Percentiles rank a stretch among this genome's conserved stretches.
Evolutionary conservation across 1,284 basidiomycete species (phyloP).

Genomic region (Ceratobasidium papillatum): DNA sequence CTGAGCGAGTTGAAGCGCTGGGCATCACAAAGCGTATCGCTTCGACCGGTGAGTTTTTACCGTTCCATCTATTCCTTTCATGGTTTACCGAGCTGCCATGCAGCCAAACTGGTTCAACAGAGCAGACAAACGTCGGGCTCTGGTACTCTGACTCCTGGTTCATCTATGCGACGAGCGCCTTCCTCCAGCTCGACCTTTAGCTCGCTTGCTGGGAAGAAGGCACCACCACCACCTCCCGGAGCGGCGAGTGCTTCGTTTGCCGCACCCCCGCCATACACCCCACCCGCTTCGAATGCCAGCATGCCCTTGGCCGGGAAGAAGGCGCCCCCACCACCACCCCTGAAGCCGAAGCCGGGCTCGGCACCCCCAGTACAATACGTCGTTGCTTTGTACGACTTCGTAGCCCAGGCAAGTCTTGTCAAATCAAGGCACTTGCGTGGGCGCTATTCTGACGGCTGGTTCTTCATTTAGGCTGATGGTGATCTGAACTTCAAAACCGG

Average conservation of each 20-base stretch:
- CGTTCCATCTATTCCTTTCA: not conserved
- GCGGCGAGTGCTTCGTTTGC: conserved; percentile 54
- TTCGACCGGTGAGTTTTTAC: conserved; percentile 73
- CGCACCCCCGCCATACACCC: conserved; percentile 63
- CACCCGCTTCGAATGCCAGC: conserved; percentile 57
- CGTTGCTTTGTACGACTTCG: conserved; percentile 95
- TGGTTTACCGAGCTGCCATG: not conserved
- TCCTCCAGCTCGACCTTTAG: conserved; percentile 52
- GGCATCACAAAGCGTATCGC: conserved; percentile 81
- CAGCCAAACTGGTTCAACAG: conserved; percentile 70
- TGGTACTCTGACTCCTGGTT: conserved; percentile 44
- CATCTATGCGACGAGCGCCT: conserved; percentile 51
- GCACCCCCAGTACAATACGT: conserved; percentile 74
- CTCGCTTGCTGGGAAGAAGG: conserved; percentile 58
- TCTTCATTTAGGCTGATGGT: conserved; percentile 76
- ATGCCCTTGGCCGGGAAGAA: conserved; percentile 68
- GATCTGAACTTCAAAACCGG: conserved; percentile 92
- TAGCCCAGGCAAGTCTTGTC: conserved; percentile 67
- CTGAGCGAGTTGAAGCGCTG: conserved; percentile 77
- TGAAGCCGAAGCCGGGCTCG: conserved; percentile 66
- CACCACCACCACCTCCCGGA: conserved; percentile 49
- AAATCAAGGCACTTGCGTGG: conserved; percentile 20
- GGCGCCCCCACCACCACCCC: conserved; percentile 84
- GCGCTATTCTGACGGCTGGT: conserved; percentile 12
- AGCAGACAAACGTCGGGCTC: conserved; percentile 54